Evolutionary conservation across 495 filamentous ascomycete species (phyloP), one percentile per base, ranked within the genome.

Genomic region (Oleoguttula mirabilis): DNA sequence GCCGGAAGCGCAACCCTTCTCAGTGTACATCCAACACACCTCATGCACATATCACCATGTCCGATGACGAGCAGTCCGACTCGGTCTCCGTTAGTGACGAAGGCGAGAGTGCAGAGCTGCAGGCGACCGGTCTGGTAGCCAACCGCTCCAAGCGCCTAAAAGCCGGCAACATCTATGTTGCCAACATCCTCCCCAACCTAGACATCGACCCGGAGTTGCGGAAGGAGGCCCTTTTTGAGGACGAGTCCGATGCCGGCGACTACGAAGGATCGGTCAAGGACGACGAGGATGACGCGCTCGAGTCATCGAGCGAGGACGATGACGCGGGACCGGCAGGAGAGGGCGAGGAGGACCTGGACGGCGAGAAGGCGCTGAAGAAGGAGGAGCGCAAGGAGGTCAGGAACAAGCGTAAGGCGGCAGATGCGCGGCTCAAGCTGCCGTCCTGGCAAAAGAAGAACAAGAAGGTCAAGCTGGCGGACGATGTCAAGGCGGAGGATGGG

Each of bases 301-400:
- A 88, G 31, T 88, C 59, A 11, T 81, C 79, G 0, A 83, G 87
- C 47, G 80, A 84, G 45, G 82, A 79, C 23, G 79, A 78, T 8
- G 73, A 75, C 35, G 76, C 70, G 11, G 61, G 57, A 0, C 43
- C 43, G 10, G 43, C 43, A 11, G 16, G 32, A 19, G 45, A 39
- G 25, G 50, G 40, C 16, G 63, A 64, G n/a, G 75, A 77, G 37
- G 62, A 72, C 21, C 69, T 75, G 45, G 52, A 66, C 22, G 60
- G 61, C 54, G 68, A 80, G 42, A 64, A 63, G 41, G 59, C 67
- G 57, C 66, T 71, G 14, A 65, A 67, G 25, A 70, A 67, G 12
- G 47, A 44, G 17, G 61, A 64, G 52, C 47, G 58, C 8, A 38
- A 64, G 10, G 68, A 71, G 23, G 66, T 68, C 10, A 61, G 64